Conservation (phyloP, 1,139 yeast species). For the Debaryomycetaceae sp. region DNA sequence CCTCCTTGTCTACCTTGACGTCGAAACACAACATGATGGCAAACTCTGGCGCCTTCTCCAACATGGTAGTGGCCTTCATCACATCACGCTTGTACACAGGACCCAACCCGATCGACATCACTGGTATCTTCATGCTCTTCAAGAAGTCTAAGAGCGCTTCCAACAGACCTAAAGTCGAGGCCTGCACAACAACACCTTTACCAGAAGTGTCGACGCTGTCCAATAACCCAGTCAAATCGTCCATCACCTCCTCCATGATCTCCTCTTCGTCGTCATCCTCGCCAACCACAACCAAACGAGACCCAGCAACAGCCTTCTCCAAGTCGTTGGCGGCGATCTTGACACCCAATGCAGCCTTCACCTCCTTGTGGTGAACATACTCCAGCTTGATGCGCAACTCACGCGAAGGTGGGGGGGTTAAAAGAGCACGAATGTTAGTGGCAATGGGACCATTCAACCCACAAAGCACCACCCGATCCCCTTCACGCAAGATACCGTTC, state of each 20-base stretch:
- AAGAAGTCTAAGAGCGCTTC: conserved; percentile 96
- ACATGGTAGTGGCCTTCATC: conserved; percentile 95
- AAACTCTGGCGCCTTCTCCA: conserved; percentile 90
- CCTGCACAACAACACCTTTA: conserved; percentile 96
- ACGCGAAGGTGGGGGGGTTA: conserved; percentile 96
- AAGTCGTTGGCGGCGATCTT: conserved; percentile 96
- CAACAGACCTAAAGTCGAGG: conserved; percentile 94
- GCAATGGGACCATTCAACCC: conserved; percentile 99
- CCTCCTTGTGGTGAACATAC: conserved; percentile 93
- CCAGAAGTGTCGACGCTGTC: conserved; percentile 95
- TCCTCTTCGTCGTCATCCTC: conserved; percentile 98
- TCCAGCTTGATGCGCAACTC: conserved; percentile 94
- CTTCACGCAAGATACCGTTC: conserved; percentile 90
- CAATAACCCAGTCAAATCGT: conserved; percentile 88
- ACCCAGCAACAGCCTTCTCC: conserved; percentile 99
- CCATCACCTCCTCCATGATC: conserved; percentile 97
- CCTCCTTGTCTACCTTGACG: conserved; percentile 95
- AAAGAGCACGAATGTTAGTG: conserved; percentile 91
- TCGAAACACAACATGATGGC: conserved; percentile 98
- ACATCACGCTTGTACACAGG: conserved; percentile 98
- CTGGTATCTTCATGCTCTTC: conserved; percentile 98
- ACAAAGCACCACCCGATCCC: conserved; percentile 92
- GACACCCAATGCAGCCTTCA: conserved; percentile 98
- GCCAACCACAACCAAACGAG: conserved; percentile 89
- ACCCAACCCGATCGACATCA: conserved; percentile 96